A percentile compares a stretch with the other conserved stretches of the same genome.
Conservation (phyloP, 2,329 filamentous ascomycete species). For the Phyllosticta ampelicida region DNA sequence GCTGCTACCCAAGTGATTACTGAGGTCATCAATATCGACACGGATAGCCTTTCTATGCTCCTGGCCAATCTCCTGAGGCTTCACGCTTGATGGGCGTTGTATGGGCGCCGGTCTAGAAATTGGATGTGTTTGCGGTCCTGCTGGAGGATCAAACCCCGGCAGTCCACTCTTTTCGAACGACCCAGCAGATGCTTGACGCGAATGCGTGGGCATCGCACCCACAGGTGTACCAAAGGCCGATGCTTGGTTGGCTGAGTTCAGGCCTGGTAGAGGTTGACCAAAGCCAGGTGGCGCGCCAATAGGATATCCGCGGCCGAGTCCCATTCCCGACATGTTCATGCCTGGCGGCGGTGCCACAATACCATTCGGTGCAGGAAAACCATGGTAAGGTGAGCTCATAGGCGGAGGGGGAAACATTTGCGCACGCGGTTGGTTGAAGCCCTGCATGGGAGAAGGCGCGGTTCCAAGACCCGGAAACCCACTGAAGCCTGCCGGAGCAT, state of each 20-base stretch:
- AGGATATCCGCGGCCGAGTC: constrained; percentile 46
- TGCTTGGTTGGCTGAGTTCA: constrained; percentile 25
- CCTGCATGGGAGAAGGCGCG: constrained; percentile 19
- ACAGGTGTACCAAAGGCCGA: constrained; percentile 24
- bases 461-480: constrained; percentile 40
- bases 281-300: constrained; percentile 50
- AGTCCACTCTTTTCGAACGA: constrained; percentile 45
- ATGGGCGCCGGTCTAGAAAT: constrained; percentile 80
- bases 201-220: constrained; percentile 48
- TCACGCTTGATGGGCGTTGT: constrained; percentile 68
- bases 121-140: constrained; percentile 50
- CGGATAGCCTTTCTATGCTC: constrained; percentile 31
- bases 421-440: constrained; percentile 33
- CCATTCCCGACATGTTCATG: constrained; percentile 50
- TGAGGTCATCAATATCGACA: constrained; percentile 58
- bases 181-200: constrained; percentile 61
- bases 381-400: constrained; percentile 44
- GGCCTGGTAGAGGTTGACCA: constrained; percentile 30
- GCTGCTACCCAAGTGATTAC: constrained; percentile 77
- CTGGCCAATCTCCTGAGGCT: constrained; percentile 39
- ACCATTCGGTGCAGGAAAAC: constrained; percentile 39
- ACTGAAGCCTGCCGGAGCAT: constrained; percentile 41
- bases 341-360: constrained; percentile 44
- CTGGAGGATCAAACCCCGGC: constrained; percentile 44
- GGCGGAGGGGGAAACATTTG: constrained; percentile 44